Base-by-base conservation (phyloP, 257 asterid genomes). In the Voacanga thouarsii region DNA sequence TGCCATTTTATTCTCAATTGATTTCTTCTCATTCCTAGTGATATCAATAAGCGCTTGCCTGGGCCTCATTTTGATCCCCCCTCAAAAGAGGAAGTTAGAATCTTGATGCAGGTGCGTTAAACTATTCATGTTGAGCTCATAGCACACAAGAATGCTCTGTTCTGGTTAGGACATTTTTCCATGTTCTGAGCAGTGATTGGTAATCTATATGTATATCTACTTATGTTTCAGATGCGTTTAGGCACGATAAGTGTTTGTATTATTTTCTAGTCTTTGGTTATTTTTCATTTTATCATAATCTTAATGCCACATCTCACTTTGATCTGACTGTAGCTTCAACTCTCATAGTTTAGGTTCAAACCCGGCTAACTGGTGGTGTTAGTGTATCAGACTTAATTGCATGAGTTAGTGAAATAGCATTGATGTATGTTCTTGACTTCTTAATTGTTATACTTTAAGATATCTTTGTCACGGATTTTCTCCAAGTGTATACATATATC, bases 1-100 rank as follows among this genome's bases (percentile, higher is more conserved):
- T 41, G 33, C 60, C 68, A 41, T 44, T 55, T 45, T 7, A 16
- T 57, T 79, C 60, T 37, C 55, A 71, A 30, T 39, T 74, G 39
- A 65, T 26, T 50, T 78, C 11, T 72, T 50, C 59, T 79, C 56
- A 39, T 56, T 80, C 76, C 80, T 87, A 94, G 97, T 80, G 99
- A 94, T 79, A 83, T 94, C 71, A 94, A 94, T 60, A 94, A 92
- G 89, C 93, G 83, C 72, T 85, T 94, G 92, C 97, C 99, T 30
- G 97, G 99, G 79, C 96, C 92, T 56, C 99, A 94, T 84, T 90
- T 94, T 44, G 99, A 94, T 65, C 99, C 99, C 71, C 97, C 99
- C 7, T 70, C 96, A 45, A 92, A 83, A 82, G 97, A 89, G 80
- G 85, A 87, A 86, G 77, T 92, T 59, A 90, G 77, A 80, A 75